Conservation (phyloP, 2,329 filamentous ascomycete species). For the Calonectria henricotiae region DNA sequence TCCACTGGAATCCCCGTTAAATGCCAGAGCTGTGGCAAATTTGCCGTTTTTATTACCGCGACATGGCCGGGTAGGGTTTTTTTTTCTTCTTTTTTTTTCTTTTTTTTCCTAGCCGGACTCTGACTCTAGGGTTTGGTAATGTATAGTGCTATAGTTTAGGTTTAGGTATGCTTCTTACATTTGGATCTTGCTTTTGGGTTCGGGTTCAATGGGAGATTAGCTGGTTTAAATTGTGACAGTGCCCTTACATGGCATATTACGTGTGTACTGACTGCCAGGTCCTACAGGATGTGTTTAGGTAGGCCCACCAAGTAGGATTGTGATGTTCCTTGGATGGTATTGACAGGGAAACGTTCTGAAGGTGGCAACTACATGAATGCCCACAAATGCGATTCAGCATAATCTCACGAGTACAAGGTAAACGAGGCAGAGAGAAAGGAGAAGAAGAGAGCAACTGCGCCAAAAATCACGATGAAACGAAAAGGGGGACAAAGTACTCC, state of each 20-base stretch:
- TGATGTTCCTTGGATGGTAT: background rate
- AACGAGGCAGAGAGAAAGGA: background rate
- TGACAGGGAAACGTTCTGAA: background rate
- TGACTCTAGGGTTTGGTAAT: background rate
- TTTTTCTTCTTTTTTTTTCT: background rate
- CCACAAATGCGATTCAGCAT: background rate
- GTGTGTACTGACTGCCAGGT: too few relatives aligned
- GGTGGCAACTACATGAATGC: background rate
- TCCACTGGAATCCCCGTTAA: constrained; percentile 9
- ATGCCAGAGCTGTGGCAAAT: constrained; percentile 13
- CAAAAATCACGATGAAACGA: too few relatives aligned
- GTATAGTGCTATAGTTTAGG: background rate
- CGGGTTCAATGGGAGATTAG: background rate
- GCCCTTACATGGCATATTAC: background rate
- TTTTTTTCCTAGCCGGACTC: background rate
- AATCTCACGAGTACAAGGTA: background rate
- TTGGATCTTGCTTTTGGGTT: background rate
- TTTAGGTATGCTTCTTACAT: background rate
- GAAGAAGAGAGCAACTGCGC: background rate
- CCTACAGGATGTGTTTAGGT: too few relatives aligned
- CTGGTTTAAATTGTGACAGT: too few relatives aligned
- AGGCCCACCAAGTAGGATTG: background rate
- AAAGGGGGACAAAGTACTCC: background rate
- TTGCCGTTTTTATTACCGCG: constrained; percentile 15
- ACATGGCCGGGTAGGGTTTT: background rate